phyloP scores from a whole-genome alignment of 495 filamentous ascomycete genomes.

The Penicillium lividum region DNA sequence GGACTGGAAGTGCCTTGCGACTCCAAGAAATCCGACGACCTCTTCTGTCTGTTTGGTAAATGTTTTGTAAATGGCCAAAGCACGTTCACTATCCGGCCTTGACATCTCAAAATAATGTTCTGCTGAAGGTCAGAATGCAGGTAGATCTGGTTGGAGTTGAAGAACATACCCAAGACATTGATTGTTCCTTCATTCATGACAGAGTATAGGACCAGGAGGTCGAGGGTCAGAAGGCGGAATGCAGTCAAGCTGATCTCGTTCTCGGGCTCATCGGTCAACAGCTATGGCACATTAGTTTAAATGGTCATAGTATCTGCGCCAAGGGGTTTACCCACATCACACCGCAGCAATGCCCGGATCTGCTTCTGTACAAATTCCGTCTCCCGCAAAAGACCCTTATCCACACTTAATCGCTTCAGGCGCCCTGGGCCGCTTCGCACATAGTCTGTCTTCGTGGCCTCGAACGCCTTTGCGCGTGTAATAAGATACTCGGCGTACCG shows the following conservation, averaged over 20 bases:
- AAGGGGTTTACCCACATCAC: conserved; percentile 65
- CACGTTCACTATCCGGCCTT: conserved; percentile 85
- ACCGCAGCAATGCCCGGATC: conserved; percentile 80
- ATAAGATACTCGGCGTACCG: conserved; percentile 87
- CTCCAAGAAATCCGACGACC: conserved; percentile 85
- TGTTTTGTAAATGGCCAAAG: conserved; percentile 87
- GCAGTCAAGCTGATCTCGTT: conserved; percentile 97
- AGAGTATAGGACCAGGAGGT: conserved; percentile 87
- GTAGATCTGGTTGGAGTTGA: background rate
- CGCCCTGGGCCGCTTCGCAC: conserved; percentile 80
- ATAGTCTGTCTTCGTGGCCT: conserved; percentile 84
- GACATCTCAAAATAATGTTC: conserved; percentile 99
- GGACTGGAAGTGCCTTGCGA: conserved; percentile 85
- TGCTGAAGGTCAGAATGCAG: conserved; percentile 38
- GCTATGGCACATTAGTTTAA: conserved; percentile 51
- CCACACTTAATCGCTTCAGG: conserved; percentile 82
- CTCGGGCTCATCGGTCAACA: conserved; percentile 84
- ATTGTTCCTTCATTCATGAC: conserved; percentile 98
- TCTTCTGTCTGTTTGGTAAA: conserved; percentile 92
- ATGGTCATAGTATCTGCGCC: background rate
- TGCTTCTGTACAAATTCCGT: conserved; percentile 90
- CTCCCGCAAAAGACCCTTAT: conserved; percentile 90
- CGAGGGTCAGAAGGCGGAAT: conserved; percentile 89
- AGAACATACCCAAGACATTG: conserved; percentile 81
- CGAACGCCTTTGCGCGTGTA: conserved; percentile 77